Evolutionary conservation across 2,329 filamentous ascomycete species (phyloP), one percentile per base, ranked within the genome.

Genomic region (Penicillium sp.): DNA sequence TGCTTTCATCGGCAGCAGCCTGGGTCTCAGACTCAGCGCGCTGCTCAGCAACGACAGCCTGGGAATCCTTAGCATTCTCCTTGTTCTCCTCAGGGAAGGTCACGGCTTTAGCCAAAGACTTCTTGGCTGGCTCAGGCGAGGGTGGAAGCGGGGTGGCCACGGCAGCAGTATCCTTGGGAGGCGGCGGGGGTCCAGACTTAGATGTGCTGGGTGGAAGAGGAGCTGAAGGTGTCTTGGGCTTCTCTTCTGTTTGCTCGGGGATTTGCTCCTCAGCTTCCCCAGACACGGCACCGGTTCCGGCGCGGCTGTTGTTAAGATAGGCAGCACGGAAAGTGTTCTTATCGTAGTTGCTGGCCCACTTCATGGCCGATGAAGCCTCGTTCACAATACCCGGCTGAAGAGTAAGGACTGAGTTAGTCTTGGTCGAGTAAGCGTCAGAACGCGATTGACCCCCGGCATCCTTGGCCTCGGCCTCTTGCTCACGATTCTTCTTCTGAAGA

Each of bases 271-370:
- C 68, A 33, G 81, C 74, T 13, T 80, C 77, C 16, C 81, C 78
- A 42, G 78, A 75, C 1, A 78, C 80, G 21, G 78, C 61, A 13
- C 90, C 90, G 57, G 85, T 89, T 22, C 93, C 92, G 43, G 89
- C 87, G 63, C 82, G 85, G 48, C 78, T 79, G 70, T 96, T 88
- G 46, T 86, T 85, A 51, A 98, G 81, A 74, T 98, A 98, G n/a
- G 90, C 87, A 62, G 91, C 87, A 53, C 92, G 87, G 60, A 96
- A 88, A 8, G 88, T 82, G 68, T 95, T 88, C 76, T 95, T 96
- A 76, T 98, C 95, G 71, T 97, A 98, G 68, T 92, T 92, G 74
- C 83, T 93, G 31, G 93, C 91, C 95, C 95, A 99, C 74, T 96
- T 96, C 87, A 99, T 89, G 1, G 95, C 95, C 24, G 92, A 90